Base-by-base conservation (phyloP, 305 asterid genomes). In the Withania somnifera region DNA sequence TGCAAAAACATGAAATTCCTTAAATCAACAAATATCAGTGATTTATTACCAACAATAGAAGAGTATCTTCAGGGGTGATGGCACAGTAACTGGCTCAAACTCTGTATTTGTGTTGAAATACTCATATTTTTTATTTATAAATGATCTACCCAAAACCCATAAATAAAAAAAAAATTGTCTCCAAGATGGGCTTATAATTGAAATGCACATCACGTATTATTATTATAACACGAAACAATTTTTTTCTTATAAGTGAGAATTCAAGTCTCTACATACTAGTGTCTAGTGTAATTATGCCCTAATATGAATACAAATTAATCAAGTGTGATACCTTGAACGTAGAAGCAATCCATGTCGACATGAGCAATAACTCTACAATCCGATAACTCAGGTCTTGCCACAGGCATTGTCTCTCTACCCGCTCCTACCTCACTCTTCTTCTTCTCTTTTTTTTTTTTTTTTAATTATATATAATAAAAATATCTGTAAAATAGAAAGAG, bases 341-440 rank as follows among this genome's bases (percentile, higher is more conserved):
- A 95, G 88, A 95, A 95, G 88, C 98, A 94, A 83, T 95, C 97
- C 97, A 94, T 91, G 84, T 94, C 99, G 66, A 95, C 83, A 85
- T 95, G 99, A 78, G 98, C 98, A 58, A 95, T 94, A 79, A 95
- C 96, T 84, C 98, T 86, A 5, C 94, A 87, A 79, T 89, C 95
- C 24, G 97, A 92, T 42, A 93, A 87, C 75, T 92, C 92, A 30
- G 95, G 91, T 84, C 92, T 88, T 20, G 94, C 89, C 88, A 92
- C 89, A 86, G 97, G 99, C 99, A 93, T 93, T 81, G 34, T 56
- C 84, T 38, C 57, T 7, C 24, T n/a, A 24, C 50, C 17, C 15
- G 1, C n/a, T n/a, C n/a, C n/a, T n/a, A n/a, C 52, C 19, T 42
- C 78, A 68, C 30, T 24, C 38, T 13, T 22, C 80, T 56, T 20